Base-by-base conservation (phyloP, 257 asterid genomes). In the Catharanthus roseus region DNA sequence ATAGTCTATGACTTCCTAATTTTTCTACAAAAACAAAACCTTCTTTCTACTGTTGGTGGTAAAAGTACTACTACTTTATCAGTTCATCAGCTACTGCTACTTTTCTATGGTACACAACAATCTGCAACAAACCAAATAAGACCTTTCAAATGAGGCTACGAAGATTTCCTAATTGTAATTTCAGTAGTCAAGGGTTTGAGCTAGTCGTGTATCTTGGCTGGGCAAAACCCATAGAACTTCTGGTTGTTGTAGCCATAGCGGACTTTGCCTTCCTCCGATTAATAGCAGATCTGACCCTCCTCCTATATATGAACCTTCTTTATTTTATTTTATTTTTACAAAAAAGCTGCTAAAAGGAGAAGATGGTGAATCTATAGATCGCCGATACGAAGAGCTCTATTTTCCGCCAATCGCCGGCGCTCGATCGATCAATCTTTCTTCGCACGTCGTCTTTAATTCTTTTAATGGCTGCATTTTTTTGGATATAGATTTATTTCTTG, bases 181-280 rank as follows among this genome's bases (percentile, higher is more conserved):
- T 16, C 69, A 42, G 45, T 42, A 67, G 38, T 44, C 55, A 50
- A n/a, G 71, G 29, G 26, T n/a, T 45, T 45, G 71, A 44, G 57
- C 28, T 15, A 39, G 56, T 39, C 26, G 44, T 21, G 57, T 67
- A 67, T 45, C 70, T 67, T 42, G 69, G 47, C 69, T 34, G 28
- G 69, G 49, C n/a, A n/a, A n/a, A n/a, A n/a, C n/a, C n/a, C n/a
- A n/a, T n/a, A n/a, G n/a, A n/a, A n/a, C n/a, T n/a, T n/a, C n/a
- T n/a, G n/a, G 28, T 12, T 39, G 45, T 13, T 44, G 71, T 60
- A 67, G 57, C 58, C 47, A 33, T 63, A 50, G 68, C 68, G 15
- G 68, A 44, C 67, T 29, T 61, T 15, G 67, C 67, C 67, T 61
- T 61, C 33, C 44, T 61, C 44, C 33, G 67, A 61, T 61, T 42